These are phyloP conservation scores for Diplotaxis tenuifolia DNA, from an alignment of 345 rosid species.

Conservation along the genomic window DNA sequence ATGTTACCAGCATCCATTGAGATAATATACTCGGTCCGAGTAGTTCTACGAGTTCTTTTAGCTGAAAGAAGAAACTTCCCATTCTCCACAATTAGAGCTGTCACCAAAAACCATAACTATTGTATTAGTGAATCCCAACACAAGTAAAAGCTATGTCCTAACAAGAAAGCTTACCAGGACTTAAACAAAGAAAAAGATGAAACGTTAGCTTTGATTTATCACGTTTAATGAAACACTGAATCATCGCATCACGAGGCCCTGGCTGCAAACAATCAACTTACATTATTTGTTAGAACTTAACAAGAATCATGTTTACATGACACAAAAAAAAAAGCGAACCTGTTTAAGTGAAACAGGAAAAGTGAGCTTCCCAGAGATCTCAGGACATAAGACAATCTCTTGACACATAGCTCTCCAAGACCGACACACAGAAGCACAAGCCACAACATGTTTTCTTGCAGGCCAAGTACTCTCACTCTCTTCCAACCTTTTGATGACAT, in stretches of 20 bases:
- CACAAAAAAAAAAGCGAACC: slow-evolving; percentile 31
- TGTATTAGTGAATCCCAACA: slow-evolving; percentile 1
- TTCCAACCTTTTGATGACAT: slow-evolving; percentile 61
- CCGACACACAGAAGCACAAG: slow-evolving; percentile 67
- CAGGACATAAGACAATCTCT: slow-evolving; percentile 62
- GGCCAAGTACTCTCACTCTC: slow-evolving; percentile 72
- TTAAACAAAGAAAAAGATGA: slow-evolving; percentile 61
- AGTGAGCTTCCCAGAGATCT: slow-evolving; percentile 62
- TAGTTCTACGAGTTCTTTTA: slow-evolving; percentile 62
- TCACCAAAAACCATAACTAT: not conserved
- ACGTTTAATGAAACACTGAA: slow-evolving; percentile 66
- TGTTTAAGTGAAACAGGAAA: slow-evolving; percentile 64
- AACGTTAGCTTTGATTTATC: slow-evolving; percentile 65
- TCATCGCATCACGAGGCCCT: slow-evolving; percentile 54
- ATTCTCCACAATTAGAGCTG: slow-evolving; percentile 62
- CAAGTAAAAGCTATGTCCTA: not conserved
- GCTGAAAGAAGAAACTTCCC: slow-evolving; percentile 77
- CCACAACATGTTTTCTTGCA: slow-evolving; percentile 54
- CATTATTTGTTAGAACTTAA: not conserved
- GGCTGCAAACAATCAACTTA: slow-evolving; percentile 41
- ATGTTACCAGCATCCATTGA: slow-evolving; percentile 70
- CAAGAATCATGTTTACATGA: not conserved
- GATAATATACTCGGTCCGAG: slow-evolving; percentile 65
- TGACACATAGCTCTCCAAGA: slow-evolving; percentile 73
- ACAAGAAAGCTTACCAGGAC: slow-evolving; percentile 47